Evolutionary conservation across 1,284 basidiomycete genomes (phyloP).

Genomic region (Fomitopsis pinicola): DNA sequence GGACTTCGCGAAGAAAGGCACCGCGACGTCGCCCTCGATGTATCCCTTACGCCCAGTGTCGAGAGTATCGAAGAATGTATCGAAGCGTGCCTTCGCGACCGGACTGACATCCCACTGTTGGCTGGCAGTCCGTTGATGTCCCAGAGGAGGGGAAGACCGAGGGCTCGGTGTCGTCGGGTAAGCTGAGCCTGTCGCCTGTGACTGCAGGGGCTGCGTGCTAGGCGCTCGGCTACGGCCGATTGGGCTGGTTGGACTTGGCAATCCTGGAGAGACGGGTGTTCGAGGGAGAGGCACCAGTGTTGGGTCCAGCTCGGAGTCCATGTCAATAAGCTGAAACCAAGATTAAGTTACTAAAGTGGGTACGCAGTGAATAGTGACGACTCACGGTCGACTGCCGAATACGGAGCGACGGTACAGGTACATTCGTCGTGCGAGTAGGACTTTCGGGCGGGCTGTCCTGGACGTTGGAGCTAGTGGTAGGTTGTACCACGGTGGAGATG

Average conservation of each 20-base stretch:
- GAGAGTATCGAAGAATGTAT: slow-evolving; percentile 82
- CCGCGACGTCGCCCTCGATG: slow-evolving; percentile 90
- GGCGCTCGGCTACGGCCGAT: not conserved
- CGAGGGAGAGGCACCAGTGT: not conserved
- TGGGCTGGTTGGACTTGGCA: not conserved
- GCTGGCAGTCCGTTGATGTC: slow-evolving; percentile 3
- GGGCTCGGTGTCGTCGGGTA: not conserved
- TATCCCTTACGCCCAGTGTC: slow-evolving; percentile 76
- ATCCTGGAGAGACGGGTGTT: not conserved
- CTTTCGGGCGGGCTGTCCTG: not conserved
- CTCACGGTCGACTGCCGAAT: not conserved
- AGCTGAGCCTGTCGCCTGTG: not conserved
- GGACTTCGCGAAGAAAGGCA: slow-evolving; percentile 94
- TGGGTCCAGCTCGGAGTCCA: not conserved
- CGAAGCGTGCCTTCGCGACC: slow-evolving; percentile 75
- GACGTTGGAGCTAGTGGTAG: not conserved
- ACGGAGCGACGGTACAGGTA: not conserved
- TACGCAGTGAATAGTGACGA: not conserved
- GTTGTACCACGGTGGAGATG: not conserved
- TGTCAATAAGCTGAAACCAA: not conserved
- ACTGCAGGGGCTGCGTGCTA: not conserved
- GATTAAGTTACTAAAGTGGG: not conserved
- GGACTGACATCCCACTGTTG: slow-evolving; percentile 79
- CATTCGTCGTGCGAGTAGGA: not conserved
- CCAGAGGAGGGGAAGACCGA: not conserved